Conservation (phyloP, 768 basidiomycete species). For the Hygrocybe coccinea region DNA sequence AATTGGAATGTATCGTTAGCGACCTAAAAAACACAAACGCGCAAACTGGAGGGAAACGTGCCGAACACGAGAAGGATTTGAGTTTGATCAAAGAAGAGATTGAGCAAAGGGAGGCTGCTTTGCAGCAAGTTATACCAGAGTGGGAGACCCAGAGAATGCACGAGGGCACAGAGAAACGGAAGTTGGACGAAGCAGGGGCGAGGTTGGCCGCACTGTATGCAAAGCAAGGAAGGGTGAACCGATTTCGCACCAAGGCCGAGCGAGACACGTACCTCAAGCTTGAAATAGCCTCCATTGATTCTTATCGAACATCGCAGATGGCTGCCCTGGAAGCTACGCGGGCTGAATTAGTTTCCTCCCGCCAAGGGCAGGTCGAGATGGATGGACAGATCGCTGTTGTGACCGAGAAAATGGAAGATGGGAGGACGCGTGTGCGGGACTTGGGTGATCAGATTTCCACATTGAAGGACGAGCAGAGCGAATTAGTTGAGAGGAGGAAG, state of each 20-base stretch:
- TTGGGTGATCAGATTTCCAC: conserved; percentile 54
- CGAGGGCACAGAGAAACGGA: conserved; percentile 54
- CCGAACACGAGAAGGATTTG: conserved; percentile 63
- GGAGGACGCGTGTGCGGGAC: conserved; percentile 50
- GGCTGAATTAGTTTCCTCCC: conserved; percentile 45
- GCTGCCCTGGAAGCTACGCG: conserved; percentile 51
- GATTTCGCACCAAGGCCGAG: conserved; percentile 78
- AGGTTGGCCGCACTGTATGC: conserved; percentile 71
- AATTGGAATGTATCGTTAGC: conserved; percentile 75
- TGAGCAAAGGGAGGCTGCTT: conserved; percentile 51
- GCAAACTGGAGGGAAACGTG: conserved; percentile 59
- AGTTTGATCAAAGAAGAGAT: conserved; percentile 56
- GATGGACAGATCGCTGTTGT: conserved; percentile 55
- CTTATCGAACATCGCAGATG: conserved; percentile 53
- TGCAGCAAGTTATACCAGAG: conserved; percentile 62
- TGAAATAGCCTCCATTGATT: conserved; percentile 69
- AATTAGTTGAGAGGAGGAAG: conserved; percentile 76
- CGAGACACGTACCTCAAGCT: conserved; percentile 77
- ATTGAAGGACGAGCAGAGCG: conserved; percentile 65
- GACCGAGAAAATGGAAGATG: conserved; percentile 60
- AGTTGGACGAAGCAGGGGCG: conserved; percentile 70
- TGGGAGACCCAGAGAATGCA: conserved; percentile 57
- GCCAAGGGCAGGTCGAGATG: conserved; percentile 49
- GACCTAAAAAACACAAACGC: conserved; percentile 69
- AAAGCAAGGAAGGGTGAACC: conserved; percentile 84